Evolutionary conservation across 2,329 filamentous ascomycete species (phyloP).

Genomic region (Kalmusia sp.): DNA sequence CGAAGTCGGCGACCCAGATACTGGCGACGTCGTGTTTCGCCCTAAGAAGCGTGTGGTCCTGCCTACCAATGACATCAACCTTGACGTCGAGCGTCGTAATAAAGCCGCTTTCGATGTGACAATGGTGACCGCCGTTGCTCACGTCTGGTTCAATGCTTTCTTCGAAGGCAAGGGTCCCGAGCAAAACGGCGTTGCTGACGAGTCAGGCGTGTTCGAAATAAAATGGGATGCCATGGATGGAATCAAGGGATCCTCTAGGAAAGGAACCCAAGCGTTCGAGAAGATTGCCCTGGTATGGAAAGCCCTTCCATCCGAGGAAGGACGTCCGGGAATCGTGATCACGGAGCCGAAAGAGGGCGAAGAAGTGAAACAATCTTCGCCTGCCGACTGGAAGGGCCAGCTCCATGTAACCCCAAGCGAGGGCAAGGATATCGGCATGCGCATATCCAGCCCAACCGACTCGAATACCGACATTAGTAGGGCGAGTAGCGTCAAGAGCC

Average conservation of each 20-base stretch:
- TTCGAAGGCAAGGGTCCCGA: conserved; percentile 86
- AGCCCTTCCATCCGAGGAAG: conserved; percentile 42
- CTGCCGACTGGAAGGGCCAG: conserved; percentile 79
- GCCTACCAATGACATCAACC: conserved; percentile 85
- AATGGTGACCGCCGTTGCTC: conserved; percentile 90
- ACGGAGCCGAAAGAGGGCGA: conserved; percentile 71
- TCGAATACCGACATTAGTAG: conserved; percentile 72
- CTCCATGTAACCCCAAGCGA: conserved; percentile 49
- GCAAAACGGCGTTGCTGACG: conserved; percentile 67
- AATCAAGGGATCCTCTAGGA: conserved; percentile 85
- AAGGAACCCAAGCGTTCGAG: conserved; percentile 84
- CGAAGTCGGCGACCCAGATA: conserved; percentile 58
- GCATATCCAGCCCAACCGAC: conserved; percentile 63
- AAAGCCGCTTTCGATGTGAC: conserved; percentile 77
- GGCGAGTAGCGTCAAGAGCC: conserved; percentile 71
- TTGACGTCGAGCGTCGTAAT: conserved; percentile 86
- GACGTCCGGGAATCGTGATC: conserved; percentile 57
- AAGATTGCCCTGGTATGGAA: conserved; percentile 86
- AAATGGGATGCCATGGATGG: conserved; percentile 88
- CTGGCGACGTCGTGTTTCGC: conserved; percentile 78
- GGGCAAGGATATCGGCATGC: conserved; percentile 72
- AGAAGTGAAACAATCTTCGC: conserved; percentile 71
- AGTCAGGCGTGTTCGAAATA: conserved; percentile 74
- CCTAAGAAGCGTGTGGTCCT: conserved; percentile 73
- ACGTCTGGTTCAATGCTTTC: conserved; percentile 96